Evolutionary conservation across 192 early-diverging fungal species (phyloP), one percentile per base, ranked within the genome.

Genomic region (Coemansia sp.): DNA sequence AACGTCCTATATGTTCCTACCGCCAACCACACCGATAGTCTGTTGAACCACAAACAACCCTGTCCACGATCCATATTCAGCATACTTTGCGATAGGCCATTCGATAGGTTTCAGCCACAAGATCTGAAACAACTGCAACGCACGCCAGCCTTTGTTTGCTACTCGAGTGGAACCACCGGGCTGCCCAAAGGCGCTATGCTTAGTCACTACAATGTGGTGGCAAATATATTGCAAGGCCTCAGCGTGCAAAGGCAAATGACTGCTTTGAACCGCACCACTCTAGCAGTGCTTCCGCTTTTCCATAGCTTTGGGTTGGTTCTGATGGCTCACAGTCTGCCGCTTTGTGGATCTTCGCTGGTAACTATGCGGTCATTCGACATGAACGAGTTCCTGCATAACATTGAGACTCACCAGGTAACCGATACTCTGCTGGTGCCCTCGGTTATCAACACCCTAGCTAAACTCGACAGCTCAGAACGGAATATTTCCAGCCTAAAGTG

Each of bases 341-440:
- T 64, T 38, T 44, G 52, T 11, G 65, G 57, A 7, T 33, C 43
- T 0, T 42, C 70, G 18, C 61, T 56, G 0, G 84, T 94, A 9
- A 81, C 91, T 5, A 82, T 91, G 66, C 66, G 81, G 19, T 86
- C 85, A 61, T 96, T 92, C 55, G 81, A 83, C 19, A 67, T 93
- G 46, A 46, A 57, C 0, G 55, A 46, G 0, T 89, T 89, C 59
- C 77, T 89, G 36, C 43, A 59, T 8, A 61, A 72, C 23, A 68
- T 94, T 21, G 77, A 89, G 65, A 73, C 63, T 18, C 82, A 88
- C 80, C 72, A 77, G 18, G 81, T 91, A 16, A 84, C 82, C 11
- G 70, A 83, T 10, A 81, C 82, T 5, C 67, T 74, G 37, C 78
- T 90, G 39, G 86, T 87, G 2, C 88, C 88, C 14, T 86, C 88